Evolutionary conservation across 768 basidiomycete genomes (phyloP).

Genomic region (Mrakia frigida): DNA sequence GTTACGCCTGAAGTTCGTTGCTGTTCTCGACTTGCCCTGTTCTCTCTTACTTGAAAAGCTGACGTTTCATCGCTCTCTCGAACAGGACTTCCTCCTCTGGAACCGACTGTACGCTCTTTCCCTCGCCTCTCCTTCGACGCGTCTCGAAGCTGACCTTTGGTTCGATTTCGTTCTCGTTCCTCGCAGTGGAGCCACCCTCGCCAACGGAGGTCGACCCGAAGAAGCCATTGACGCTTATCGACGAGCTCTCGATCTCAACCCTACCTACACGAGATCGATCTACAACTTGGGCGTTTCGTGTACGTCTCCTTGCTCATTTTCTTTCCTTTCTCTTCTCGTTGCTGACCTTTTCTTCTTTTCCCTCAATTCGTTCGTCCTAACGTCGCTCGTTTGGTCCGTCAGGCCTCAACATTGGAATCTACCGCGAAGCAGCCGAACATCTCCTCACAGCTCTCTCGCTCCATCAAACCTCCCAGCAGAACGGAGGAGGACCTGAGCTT

Average conservation of each 20-base stretch:
- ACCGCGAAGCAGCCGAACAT: conserved; percentile 94
- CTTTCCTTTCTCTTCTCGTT: not conserved
- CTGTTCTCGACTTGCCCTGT: not conserved
- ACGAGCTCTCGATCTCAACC: conserved; percentile 80
- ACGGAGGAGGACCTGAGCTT: not conserved
- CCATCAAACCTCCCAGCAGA: conserved; percentile 47
- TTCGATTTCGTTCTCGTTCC: not conserved
- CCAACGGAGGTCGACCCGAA: conserved; percentile 90
- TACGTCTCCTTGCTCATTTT: conserved; percentile 47
- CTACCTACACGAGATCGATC: conserved; percentile 93
- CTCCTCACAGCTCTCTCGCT: conserved; percentile 76
- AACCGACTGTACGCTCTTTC: conserved; percentile 61
- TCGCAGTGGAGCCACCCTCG: conserved; percentile 70
- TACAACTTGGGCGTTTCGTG: conserved; percentile 98
- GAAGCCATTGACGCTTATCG: conserved; percentile 72
- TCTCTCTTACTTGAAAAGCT: conserved; percentile 1
- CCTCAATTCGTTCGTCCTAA: conserved; percentile 14
- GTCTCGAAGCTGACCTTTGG: not conserved
- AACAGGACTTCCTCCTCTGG: conserved; percentile 86
- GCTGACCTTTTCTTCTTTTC: conserved; percentile 7
- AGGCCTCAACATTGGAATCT: conserved; percentile 94
- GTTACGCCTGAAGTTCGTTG: conserved; percentile 62
- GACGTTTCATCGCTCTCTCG: not conserved
- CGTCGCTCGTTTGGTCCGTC: not conserved
- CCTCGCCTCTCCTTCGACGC: not conserved